phyloP scores from a whole-genome alignment of 495 filamentous ascomycete genomes.

The Penicillium silybi region DNA sequence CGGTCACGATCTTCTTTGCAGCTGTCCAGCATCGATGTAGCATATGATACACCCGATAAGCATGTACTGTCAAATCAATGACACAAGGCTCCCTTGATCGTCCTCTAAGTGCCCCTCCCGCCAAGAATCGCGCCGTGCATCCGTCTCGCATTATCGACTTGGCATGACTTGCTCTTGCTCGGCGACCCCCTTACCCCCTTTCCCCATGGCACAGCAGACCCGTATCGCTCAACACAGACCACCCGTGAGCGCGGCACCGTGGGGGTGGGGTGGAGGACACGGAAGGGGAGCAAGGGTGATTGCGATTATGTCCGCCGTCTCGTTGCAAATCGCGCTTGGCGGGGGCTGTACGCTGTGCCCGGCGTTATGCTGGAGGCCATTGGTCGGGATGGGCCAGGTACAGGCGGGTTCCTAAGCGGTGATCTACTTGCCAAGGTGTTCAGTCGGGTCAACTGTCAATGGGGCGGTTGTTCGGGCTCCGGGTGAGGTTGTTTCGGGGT shows the following conservation, averaged over 20 bases:
- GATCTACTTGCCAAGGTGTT: background rate
- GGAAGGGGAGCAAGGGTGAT: constrained; percentile 13
- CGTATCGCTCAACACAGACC: background rate
- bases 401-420: background rate
- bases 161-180: constrained; percentile 13
- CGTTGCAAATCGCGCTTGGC: constrained; percentile 11
- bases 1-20: constrained; percentile 14
- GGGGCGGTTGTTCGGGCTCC: background rate
- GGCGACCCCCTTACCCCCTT: constrained; percentile 7
- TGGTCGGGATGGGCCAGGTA: background rate
- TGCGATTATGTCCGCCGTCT: constrained; percentile 1
- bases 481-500: constrained; percentile 10
- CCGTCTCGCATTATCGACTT: constrained; percentile 31
- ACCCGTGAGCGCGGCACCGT: background rate
- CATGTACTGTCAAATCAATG: background rate
- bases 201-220: background rate
- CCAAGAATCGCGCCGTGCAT: constrained; percentile 36
- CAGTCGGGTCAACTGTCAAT: background rate
- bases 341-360: constrained; percentile 16
- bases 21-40: constrained; percentile 1
- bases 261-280: constrained; percentile 11
- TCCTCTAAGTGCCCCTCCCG: constrained; percentile 6
- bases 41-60: background rate
- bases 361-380: background rate
- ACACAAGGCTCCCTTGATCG: background rate